Evolutionary conservation across 2,329 filamentous ascomycete species (phyloP).

Genomic region (Hypomyces rosellus): DNA sequence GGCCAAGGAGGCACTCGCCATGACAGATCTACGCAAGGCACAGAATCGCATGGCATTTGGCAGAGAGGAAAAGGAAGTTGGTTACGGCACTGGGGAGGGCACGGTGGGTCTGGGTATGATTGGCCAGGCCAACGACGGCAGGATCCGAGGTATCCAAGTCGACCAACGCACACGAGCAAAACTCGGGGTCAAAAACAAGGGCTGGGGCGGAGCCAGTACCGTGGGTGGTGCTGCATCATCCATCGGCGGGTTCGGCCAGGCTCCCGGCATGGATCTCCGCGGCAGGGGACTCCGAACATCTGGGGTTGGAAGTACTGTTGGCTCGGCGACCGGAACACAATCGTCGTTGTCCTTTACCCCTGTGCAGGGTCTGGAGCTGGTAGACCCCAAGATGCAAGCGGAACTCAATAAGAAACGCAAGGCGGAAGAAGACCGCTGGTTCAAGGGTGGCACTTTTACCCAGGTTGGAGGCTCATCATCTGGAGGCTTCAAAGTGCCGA

Average conservation of each 20-base stretch:
- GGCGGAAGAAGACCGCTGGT: slow-evolving; percentile 92
- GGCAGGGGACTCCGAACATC: slow-evolving; percentile 74
- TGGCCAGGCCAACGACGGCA: slow-evolving; percentile 79
- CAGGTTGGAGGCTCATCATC: slow-evolving; percentile 59
- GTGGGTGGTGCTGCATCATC: slow-evolving; percentile 68
- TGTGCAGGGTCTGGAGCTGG: slow-evolving; percentile 88
- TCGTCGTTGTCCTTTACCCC: slow-evolving; percentile 90
- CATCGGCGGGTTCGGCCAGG: slow-evolving; percentile 68
- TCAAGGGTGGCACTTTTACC: slow-evolving; percentile 95
- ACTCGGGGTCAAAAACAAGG: slow-evolving; percentile 89
- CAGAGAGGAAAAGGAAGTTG: slow-evolving; percentile 89
- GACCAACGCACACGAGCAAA: slow-evolving; percentile 91
- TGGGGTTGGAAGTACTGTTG: slow-evolving; percentile 69
- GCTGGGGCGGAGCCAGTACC: slow-evolving; percentile 74
- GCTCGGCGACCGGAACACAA: slow-evolving; percentile 60
- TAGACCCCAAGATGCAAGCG: slow-evolving; percentile 85
- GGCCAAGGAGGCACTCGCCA: slow-evolving; percentile 92
- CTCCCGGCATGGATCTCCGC: slow-evolving; percentile 62
- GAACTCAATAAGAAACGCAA: slow-evolving; percentile 87
- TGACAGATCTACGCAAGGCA: slow-evolving; percentile 93
- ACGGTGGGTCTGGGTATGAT: slow-evolving; percentile 95
- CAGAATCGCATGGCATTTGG: slow-evolving; percentile 96
- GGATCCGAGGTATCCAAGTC: slow-evolving; percentile 80
- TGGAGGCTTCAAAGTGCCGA: slow-evolving; percentile 77
- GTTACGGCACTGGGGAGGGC: slow-evolving; percentile 78